A percentile compares a stretch with the other conserved stretches of the same genome.
Evolutionary conservation across 306 rosid genomes (phyloP).

Genomic region (Psophocarpus tetragonolobus): DNA sequence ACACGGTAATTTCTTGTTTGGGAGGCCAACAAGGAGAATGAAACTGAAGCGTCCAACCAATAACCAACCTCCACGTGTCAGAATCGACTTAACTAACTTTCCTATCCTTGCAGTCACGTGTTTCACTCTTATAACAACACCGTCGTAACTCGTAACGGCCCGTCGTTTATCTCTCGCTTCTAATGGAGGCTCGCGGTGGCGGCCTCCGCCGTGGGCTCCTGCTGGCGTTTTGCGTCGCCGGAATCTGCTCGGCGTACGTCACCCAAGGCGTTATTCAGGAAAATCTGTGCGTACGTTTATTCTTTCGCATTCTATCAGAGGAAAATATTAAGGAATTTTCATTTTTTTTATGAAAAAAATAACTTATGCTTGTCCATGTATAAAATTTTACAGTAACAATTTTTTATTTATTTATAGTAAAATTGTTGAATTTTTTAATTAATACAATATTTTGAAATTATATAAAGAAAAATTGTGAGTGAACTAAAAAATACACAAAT

Average conservation of each 20-base stretch:
- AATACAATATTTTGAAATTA: too few species aligned
- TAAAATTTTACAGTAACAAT: too few species aligned
- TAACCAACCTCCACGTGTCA: conserved; percentile 51
- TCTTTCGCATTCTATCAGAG: background rate
- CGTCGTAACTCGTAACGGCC: background rate
- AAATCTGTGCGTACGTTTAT: conserved; percentile 63
- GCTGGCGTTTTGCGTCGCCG: conserved; percentile 78
- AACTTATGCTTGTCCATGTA: too few species aligned
- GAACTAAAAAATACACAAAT: too few species aligned
- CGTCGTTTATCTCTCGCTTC: background rate
- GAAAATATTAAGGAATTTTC: background rate
- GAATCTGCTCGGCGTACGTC: conserved; percentile 93
- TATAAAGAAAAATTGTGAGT: too few species aligned
- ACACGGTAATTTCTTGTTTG: too few species aligned
- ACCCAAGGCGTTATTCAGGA: conserved; percentile 96
- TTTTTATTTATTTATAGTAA: too few species aligned
- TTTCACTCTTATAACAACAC: background rate
- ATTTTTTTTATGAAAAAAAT: background rate
- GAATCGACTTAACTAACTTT: conserved; percentile 11
- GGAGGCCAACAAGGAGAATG: conserved; percentile 50
- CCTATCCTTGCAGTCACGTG: conserved; percentile 5
- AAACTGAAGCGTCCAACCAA: conserved; percentile 32
- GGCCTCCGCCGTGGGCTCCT: conserved; percentile 71
- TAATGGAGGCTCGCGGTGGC: conserved; percentile 82
- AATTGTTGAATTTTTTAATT: too few species aligned